These are phyloP conservation scores for Umbelopsis sp. DNA, from an alignment of 371 early-diverging fungal genomes.

Conservation along the genomic window DNA sequence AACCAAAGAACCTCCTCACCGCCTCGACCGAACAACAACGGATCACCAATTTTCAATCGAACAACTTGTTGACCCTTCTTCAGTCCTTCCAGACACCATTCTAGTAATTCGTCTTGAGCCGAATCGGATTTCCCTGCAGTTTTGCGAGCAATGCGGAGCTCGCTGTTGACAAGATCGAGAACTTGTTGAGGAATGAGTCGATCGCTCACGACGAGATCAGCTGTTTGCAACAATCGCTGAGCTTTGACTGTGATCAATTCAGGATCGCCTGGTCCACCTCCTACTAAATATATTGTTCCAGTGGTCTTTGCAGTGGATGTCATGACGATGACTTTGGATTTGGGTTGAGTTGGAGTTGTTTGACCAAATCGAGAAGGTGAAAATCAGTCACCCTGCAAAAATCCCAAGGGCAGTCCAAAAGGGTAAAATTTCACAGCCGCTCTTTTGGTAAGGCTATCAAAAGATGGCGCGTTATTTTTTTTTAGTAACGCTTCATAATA, in stretches of 20 bases:
- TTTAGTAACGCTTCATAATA: too few species aligned
- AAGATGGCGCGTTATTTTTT: too few species aligned
- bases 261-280: slow-evolving; percentile 90
- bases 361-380: too few species aligned
- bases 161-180: slow-evolving; percentile 62
- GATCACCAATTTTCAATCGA: slow-evolving; percentile 90
- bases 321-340: not conserved
- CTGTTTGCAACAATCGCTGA: slow-evolving; percentile 57
- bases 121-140: slow-evolving; percentile 57
- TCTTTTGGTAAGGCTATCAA: too few species aligned
- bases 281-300: slow-evolving; percentile 29
- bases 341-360: too few species aligned
- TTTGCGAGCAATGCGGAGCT: slow-evolving; percentile 73
- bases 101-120: slow-evolving; percentile 75
- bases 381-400: too few species aligned
- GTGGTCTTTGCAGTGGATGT: not conserved
- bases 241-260: slow-evolving; percentile 77
- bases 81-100: slow-evolving; percentile 73
- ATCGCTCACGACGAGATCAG: slow-evolving; percentile 85
- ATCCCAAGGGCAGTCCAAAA: too few species aligned
- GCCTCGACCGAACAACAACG: slow-evolving; percentile 91
- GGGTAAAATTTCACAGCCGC: too few species aligned
- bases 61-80: slow-evolving; percentile 72
- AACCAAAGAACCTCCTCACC: slow-evolving; percentile 86
- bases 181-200: slow-evolving; percentile 74